These are phyloP conservation scores for Apophysomyces trapeziformis DNA, from an alignment of 371 early-diverging fungal species.

Conservation along the genomic window DNA sequence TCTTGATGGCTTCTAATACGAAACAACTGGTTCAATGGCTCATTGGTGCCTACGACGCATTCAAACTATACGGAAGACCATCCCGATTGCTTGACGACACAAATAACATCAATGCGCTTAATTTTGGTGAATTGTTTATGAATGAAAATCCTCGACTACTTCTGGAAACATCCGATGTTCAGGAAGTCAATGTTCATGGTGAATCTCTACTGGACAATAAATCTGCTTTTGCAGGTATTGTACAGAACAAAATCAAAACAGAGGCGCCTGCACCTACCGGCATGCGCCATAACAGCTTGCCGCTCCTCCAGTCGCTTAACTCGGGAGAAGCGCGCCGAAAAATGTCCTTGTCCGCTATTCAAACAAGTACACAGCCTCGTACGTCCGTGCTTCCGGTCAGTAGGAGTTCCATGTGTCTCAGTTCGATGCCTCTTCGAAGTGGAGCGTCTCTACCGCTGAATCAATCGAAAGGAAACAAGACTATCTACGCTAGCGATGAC, in stretches of 20 bases:
- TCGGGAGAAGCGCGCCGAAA: neutral
- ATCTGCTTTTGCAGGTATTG: constrained; percentile 27
- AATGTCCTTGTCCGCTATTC: constrained; percentile 1
- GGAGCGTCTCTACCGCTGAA: neutral
- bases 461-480: constrained; percentile 18
- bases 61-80: constrained; percentile 58
- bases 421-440: neutral
- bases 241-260: constrained; percentile 24
- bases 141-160: constrained; percentile 31
- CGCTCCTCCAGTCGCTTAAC: neutral
- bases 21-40: constrained; percentile 55
- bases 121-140: constrained; percentile 32
- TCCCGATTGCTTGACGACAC: constrained; percentile 35
- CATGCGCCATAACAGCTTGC: neutral
- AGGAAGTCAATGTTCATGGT: constrained; percentile 26
- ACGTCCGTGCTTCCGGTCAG: constrained; percentile 14
- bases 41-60: constrained; percentile 49
- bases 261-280: neutral
- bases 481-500: constrained; percentile 46
- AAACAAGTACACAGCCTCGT: constrained; percentile 9
- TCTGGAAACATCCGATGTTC: constrained; percentile 35
- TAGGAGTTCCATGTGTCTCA: constrained; percentile 11
- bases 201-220: constrained; percentile 32
- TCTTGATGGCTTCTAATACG: constrained; percentile 50
- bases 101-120: constrained; percentile 31